A percentile compares a stretch with the other conserved stretches of the same genome.
Evolutionary conservation across 108 stramenopile genomes (phyloP).

Genomic region (Stephanodiscus minutulus): DNA sequence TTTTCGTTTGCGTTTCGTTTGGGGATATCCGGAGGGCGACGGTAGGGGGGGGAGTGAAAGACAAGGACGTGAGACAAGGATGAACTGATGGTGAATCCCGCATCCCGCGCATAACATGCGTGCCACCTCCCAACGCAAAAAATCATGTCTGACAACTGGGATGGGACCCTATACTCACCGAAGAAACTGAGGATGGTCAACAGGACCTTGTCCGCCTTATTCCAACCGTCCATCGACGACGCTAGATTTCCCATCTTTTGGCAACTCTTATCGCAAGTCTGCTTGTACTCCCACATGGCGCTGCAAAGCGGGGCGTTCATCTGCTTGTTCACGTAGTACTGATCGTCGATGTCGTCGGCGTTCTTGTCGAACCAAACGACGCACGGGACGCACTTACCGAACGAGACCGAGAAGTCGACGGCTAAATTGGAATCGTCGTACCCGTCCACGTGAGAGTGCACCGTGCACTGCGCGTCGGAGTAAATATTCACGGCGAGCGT

Average conservation of each 20-base stretch:
- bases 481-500: constrained; percentile 77
- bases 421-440: constrained; percentile 74
- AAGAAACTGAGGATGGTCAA: constrained; percentile 70
- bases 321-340: constrained; percentile 77
- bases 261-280: constrained; percentile 53
- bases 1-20: no score
- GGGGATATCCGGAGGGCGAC: no score
- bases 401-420: constrained; percentile 62
- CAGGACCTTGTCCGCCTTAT: constrained; percentile 78
- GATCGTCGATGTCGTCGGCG: constrained; percentile 81
- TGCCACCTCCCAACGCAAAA: not conserved
- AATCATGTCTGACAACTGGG: no score
- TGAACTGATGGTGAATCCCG: not conserved
- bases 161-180: constrained; percentile 43
- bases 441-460: constrained; percentile 39
- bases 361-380: constrained; percentile 82
- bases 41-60: not conserved
- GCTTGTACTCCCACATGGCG: constrained; percentile 74
- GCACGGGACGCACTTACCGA: constrained; percentile 76
- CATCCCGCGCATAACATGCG: not conserved
- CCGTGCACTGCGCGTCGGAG: constrained; percentile 70
- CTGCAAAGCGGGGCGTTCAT: constrained; percentile 77
- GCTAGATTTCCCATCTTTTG: constrained; percentile 44
- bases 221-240: constrained; percentile 63
- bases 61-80: constrained; percentile 11